A percentile compares a stretch with the other conserved stretches of the same genome.
Conservation (phyloP, 1,284 basidiomycete genomes). For the Fomitopsis palustris region DNA sequence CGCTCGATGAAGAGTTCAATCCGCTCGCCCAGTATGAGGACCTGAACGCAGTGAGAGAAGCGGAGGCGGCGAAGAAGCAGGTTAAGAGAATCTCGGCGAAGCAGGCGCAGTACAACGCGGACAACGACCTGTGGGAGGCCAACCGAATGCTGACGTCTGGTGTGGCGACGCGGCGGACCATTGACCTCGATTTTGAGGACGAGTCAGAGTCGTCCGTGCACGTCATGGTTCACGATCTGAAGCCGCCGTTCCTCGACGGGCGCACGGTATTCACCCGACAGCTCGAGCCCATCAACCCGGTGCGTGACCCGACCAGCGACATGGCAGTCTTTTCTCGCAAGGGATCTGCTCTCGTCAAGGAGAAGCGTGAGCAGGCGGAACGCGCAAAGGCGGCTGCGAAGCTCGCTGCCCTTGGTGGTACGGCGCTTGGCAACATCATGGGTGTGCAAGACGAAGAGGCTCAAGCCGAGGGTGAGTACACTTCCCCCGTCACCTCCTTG, state of each 20-base stretch:
- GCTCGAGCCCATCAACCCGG: conserved; percentile 95
- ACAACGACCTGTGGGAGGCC: conserved; percentile 98
- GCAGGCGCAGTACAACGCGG: conserved; percentile 95
- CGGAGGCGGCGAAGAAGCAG: conserved; percentile 78
- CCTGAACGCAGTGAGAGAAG: conserved; percentile 66
- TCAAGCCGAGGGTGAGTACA: conserved; percentile 72
- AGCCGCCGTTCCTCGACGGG: conserved; percentile 97
- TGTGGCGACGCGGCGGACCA: conserved; percentile 79
- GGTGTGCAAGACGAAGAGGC: conserved; percentile 95
- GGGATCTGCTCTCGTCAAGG: conserved; percentile 89
- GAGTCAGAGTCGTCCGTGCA: conserved; percentile 95
- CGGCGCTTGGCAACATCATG: conserved; percentile 93
- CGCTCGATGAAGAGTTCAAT: conserved; percentile 84
- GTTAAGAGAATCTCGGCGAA: conserved; percentile 85
- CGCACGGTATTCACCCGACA: conserved; percentile 96
- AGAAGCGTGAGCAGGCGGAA: conserved; percentile 95
- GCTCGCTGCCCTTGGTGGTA: conserved; percentile 89
- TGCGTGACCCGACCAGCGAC: conserved; percentile 91
- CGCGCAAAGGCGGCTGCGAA: conserved; percentile 95
- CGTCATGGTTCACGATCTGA: conserved; percentile 95
- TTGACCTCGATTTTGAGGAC: conserved; percentile 92
- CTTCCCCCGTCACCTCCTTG: conserved; percentile 14
- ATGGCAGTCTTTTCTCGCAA: conserved; percentile 96
- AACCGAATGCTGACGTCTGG: conserved; percentile 97
- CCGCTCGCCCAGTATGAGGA: conserved; percentile 92